Base-by-base conservation (phyloP, 2,329 filamentous ascomycete species). In the Alternaria burnsii region DNA sequence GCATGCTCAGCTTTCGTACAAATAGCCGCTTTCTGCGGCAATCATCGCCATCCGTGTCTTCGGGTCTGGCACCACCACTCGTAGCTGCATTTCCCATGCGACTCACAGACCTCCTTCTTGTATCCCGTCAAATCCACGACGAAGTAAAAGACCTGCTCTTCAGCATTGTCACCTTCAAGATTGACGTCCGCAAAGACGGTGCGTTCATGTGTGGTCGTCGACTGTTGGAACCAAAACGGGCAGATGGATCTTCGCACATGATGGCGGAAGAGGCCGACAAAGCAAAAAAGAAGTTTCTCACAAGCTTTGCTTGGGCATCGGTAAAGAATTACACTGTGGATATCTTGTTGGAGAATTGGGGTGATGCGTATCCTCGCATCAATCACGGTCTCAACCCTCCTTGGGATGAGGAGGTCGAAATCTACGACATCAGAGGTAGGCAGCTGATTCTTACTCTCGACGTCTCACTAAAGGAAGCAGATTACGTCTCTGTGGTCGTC, bases 361-460 rank as follows among this genome's bases (percentile, higher is more conserved):
- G 38, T 16, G 32, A 34, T 34, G 11, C 41, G 34, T 18, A 38
- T 28, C 22, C 44, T 8, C 18, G 24, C 1, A 26, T 40, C 32
- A 26, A 32, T 12, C n/a, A 18, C 16, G 11, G 14, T 12, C 30
- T 44, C 42, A 48, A 32, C 24, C 44, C 52, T 22, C 12, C 50
- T 1, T 78, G 73, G 74, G 71, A 76, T 30, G 73, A 76, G 55
- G 75, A 78, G 50, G 74, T 78, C 2, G 75, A 78, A 51, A 67
- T 78, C 30, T 78, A 78, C 55, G 75, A 78, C 52, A 71, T 77
- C 10, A 66, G 75, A 58, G 71, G 71, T 73, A 41, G 36, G 61
- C 1, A 10, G 4, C 12, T 22, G 12, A 42, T 24, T 20, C 10
- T 9, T 32, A 24, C 5, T 26, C 22, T 16, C 7, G 16, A 6